Conservation (phyloP, 345 rosid species). For the Populus tremula region DNA sequence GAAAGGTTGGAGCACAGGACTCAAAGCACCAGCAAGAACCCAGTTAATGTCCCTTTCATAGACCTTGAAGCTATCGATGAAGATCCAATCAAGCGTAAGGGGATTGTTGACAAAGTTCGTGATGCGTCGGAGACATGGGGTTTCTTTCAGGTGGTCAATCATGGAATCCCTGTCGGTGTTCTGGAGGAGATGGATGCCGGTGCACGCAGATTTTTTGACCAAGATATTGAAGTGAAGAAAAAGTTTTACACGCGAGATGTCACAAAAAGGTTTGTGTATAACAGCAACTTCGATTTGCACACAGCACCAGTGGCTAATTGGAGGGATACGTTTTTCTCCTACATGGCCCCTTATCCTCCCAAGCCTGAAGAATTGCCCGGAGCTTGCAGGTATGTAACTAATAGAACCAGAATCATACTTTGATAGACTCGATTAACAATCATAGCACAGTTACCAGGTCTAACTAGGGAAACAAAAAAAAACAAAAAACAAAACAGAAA, state of each 20-base stretch:
- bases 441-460: not conserved
- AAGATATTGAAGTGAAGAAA: constrained; percentile 17
- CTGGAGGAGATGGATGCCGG: constrained; percentile 16
- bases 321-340: constrained; percentile 14
- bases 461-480: no score
- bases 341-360: constrained; percentile 17
- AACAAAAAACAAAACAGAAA: no score
- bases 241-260: constrained; percentile 9
- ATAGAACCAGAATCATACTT: not conserved
- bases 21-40: not conserved
- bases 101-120: constrained; percentile 17
- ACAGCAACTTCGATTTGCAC: constrained; percentile 20
- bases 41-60: constrained; percentile 4
- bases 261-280: constrained; percentile 10
- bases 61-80: constrained; percentile 16
- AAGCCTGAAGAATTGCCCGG: constrained; percentile 13
- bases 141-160: constrained; percentile 20
- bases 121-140: constrained; percentile 21
- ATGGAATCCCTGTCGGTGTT: constrained; percentile 12
- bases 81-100: constrained; percentile 4
- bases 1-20: not conserved
- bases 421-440: no score
- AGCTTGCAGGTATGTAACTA: constrained; percentile 4
- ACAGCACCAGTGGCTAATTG: constrained; percentile 5
- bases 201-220: constrained; percentile 16